phyloP scores from a whole-genome alignment of 2,329 filamentous ascomycete species.

The Verticillium alfalfae region DNA sequence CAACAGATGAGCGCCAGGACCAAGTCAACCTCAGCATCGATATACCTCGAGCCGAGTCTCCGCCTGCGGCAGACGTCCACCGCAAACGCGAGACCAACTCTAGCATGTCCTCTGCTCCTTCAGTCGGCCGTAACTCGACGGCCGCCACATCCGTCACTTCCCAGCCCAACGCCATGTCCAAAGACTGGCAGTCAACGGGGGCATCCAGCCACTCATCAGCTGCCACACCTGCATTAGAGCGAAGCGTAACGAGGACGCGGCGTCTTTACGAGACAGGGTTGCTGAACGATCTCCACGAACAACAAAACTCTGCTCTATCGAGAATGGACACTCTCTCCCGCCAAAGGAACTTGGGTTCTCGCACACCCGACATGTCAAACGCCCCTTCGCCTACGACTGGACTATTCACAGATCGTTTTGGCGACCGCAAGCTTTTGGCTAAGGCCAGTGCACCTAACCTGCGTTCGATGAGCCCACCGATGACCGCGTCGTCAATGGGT shows the following conservation, averaged over 20 bases:
- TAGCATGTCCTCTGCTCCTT: slow-evolving; percentile 66
- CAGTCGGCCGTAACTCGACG: slow-evolving; percentile 70
- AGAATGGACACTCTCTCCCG: slow-evolving; percentile 74
- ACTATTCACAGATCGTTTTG: slow-evolving; percentile 39
- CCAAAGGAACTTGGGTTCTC: slow-evolving; percentile 45
- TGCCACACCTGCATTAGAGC: slow-evolving; percentile 46
- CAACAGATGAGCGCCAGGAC: slow-evolving; percentile 33
- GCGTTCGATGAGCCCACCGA: slow-evolving; percentile 47
- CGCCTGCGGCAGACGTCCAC: slow-evolving; percentile 58
- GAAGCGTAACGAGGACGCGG: slow-evolving; percentile 63
- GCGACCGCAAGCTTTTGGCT: slow-evolving; percentile 36
- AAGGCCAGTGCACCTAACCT: slow-evolving; percentile 67
- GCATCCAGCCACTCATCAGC: slow-evolving; percentile 25
- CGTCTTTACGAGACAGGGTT: slow-evolving; percentile 80
- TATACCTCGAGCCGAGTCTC: slow-evolving; percentile 43
- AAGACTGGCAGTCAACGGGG: slow-evolving; percentile 40
- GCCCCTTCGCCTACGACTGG: slow-evolving; percentile 39
- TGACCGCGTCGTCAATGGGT: slow-evolving; percentile 27
- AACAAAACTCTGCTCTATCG: slow-evolving; percentile 71
- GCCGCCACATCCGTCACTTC: slow-evolving; percentile 86
- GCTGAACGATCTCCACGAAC: slow-evolving; percentile 73
- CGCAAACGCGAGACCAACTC: slow-evolving; percentile 82
- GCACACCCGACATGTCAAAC: slow-evolving; percentile 44
- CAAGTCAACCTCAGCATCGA: slow-evolving; percentile 19
- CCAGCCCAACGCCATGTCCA: slow-evolving; percentile 50